Conservation (phyloP, 169 alveolate genomes). For the Plasmodium blacklocki region DNA sequence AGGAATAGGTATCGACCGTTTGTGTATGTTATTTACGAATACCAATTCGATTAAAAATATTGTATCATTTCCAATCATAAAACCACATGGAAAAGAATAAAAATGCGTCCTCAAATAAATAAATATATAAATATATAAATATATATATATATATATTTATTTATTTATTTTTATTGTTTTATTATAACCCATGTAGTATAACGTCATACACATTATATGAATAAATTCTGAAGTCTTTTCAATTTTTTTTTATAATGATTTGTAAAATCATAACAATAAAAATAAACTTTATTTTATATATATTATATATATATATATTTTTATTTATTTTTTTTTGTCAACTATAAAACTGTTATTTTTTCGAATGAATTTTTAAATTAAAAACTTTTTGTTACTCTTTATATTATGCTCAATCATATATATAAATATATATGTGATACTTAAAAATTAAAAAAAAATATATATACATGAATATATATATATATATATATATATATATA, state of each 20-base stretch:
- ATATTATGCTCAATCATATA: conserved; percentile 8
- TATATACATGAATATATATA: background rate
- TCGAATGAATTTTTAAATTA: background rate
- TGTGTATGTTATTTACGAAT: conserved; percentile 96
- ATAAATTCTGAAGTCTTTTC: no score
- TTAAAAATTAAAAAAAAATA: background rate
- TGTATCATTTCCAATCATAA: conserved; percentile 58
- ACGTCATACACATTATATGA: no score
- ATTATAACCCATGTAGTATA: no score
- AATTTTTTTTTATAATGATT: no score
- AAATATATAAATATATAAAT: no score
- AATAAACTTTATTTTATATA: no score
- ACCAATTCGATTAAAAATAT: conserved; percentile 60
- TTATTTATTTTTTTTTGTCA: background rate
- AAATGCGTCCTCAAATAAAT: no score
- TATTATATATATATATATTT: background rate
- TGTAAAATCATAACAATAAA: no score
- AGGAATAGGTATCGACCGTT: conserved; percentile 98
- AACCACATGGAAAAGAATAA: conserved; percentile 22
- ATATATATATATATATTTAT: no score
- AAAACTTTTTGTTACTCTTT: conserved; percentile 24
- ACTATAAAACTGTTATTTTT: background rate
- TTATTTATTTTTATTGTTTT: no score
- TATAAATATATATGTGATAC: background rate
- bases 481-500: background rate